Conservation (phyloP, 345 rosid species). For the Hibiscus mutabilis region DNA sequence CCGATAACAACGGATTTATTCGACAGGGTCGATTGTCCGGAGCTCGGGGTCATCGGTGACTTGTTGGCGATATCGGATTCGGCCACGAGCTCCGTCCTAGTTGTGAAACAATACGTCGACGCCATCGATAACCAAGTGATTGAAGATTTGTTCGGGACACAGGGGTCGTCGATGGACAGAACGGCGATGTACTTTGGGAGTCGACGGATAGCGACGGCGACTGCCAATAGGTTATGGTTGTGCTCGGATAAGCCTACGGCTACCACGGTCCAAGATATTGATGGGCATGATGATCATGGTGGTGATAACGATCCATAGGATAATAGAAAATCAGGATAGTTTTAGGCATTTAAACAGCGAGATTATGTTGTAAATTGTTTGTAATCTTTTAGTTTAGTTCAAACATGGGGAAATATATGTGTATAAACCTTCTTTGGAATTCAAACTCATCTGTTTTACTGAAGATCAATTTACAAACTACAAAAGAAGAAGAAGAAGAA, state of each 20-base stretch:
- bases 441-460: too few relatives aligned
- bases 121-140: neutral
- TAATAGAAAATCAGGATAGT: neutral
- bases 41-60: slow-evolving; percentile 89
- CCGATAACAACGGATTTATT: slow-evolving; percentile 70
- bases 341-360: neutral
- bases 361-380: neutral
- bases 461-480: too few relatives aligned
- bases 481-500: too few relatives aligned
- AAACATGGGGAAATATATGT: too few relatives aligned
- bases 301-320: neutral
- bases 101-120: slow-evolving; percentile 52
- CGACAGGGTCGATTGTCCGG: slow-evolving; percentile 89
- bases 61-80: slow-evolving; percentile 76
- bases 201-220: neutral
- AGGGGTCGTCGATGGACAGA: neutral
- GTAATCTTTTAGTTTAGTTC: neutral
- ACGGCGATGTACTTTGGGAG: neutral
- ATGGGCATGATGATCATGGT: neutral
- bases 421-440: too few relatives aligned
- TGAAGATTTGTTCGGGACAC: neutral
- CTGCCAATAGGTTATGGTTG: neutral
- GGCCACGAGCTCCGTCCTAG: slow-evolving; percentile 69
- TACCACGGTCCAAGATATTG: neutral
- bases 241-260: neutral